These are phyloP conservation scores for Oleoguttula mirabilis DNA, from an alignment of 495 filamentous ascomycete species.

Conservation along the genomic window DNA sequence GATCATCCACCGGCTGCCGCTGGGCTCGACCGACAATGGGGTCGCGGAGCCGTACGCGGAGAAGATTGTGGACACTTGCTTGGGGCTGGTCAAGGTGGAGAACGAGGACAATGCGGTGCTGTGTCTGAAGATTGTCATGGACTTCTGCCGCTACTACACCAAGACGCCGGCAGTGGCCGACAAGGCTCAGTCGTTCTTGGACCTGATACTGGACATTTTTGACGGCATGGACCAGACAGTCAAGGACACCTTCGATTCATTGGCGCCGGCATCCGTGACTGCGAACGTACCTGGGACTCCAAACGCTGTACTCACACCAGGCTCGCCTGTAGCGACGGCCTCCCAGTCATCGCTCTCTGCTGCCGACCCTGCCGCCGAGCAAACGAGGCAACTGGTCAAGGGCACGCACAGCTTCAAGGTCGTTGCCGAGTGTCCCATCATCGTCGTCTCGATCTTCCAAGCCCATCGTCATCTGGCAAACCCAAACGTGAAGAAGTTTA, in stretches of 20 bases:
- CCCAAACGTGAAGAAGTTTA: constrained; percentile 81
- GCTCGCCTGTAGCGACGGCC: constrained; percentile 68
- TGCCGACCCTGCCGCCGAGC: constrained; percentile 62
- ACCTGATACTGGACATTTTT: constrained; percentile 90
- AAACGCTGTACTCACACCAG: constrained; percentile 77
- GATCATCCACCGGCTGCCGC: constrained; percentile 84
- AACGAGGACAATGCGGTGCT: constrained; percentile 98
- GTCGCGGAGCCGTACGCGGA: constrained; percentile 74
- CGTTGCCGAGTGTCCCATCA: constrained; percentile 92
- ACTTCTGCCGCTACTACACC: constrained; percentile 82
- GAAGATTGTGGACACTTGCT: constrained; percentile 75
- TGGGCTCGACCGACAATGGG: constrained; percentile 53
- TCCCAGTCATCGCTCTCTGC: constrained; percentile 31
- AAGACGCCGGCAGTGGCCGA: constrained; percentile 52
- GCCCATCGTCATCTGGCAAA: constrained; percentile 67
- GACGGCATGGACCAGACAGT: constrained; percentile 87
- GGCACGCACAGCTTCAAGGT: constrained; percentile 99
- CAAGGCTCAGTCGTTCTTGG: constrained; percentile 80
- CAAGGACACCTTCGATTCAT: constrained; percentile 78
- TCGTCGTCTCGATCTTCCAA: constrained; percentile 97
- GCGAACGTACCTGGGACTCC: constrained; percentile 69
- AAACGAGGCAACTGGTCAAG: constrained; percentile 63
- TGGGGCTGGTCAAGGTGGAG: constrained; percentile 75
- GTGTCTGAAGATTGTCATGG: constrained; percentile 96
- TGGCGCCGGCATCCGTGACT: constrained; percentile 36